Evolutionary conservation across 257 asterid species (phyloP), one percentile per base, ranked within the genome.

Genomic region (Jasminum sambac): DNA sequence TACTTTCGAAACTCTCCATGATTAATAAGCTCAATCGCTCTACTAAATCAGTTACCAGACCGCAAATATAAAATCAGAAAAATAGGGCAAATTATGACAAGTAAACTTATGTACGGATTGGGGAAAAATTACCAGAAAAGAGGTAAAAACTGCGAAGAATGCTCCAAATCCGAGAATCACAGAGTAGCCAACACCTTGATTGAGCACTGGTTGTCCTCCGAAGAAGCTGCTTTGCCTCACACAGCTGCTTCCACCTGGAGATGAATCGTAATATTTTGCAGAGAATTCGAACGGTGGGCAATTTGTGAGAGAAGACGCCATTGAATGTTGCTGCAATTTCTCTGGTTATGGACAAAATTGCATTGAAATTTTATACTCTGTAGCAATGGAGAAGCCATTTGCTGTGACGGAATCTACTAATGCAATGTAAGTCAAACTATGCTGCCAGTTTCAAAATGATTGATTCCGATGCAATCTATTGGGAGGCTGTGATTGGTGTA

Each of bases 151-250:
- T 0, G 96, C 98, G 19, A 92, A 90, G 64, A 92, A 90, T 0
- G 97, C 98, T 13, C 98, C 98, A 70, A 92, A 90, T 0, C 98
- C 98, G 60, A 92, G 98, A 82, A 90, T 84, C 13, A 92, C 96
- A 19, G 98, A 84, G 46, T 92, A 90, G 1, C 97, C 98, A 74
- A 90, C 86, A 0, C 95, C 93, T 76, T 92, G 98, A 76, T 86
- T 84, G 37, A 90, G 89, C 73, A 87, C 94, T 0, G 97, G 68
- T 73, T 92, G 82, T 24, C 89, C 98, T 57, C 70, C 97, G 63
- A 90, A 92, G 87, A 90, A 92, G 64, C 94, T 90, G 85, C 68
- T 77, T 34, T 92, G 95, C 78, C 97, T 84, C 38, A 82, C 73
- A 24, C 97, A 92, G 40, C 26, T 71, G 50, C 83, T 82, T n/a